phyloP scores from a whole-genome alignment of 1,284 basidiomycete genomes.

The Cryptococcus wingfieldii region DNA sequence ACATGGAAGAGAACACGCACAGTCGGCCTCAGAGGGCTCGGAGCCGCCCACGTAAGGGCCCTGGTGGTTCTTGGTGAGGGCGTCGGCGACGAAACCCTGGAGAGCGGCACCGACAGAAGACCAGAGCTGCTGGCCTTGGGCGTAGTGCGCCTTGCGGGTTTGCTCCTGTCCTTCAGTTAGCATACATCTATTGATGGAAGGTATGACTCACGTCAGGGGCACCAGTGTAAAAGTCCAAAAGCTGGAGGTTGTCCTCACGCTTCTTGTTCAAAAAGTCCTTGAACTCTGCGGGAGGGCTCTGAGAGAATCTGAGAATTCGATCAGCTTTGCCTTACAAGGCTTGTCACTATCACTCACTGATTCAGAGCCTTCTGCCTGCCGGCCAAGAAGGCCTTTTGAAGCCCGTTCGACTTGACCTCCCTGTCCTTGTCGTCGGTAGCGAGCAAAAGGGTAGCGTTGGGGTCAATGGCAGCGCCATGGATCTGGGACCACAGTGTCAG shows the following conservation, averaged over 20 bases:
- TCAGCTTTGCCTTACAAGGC: neutral
- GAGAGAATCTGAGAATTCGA: too few species aligned
- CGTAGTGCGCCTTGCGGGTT: conserved; percentile 29
- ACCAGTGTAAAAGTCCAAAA: conserved; percentile 46
- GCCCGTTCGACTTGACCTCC: conserved; percentile 48
- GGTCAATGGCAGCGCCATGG: conserved; percentile 58
- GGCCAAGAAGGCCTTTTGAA: conserved; percentile 51
- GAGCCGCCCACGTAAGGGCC: conserved; percentile 34
- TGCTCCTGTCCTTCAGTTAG: conserved; percentile 13
- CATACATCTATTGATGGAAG: neutral
- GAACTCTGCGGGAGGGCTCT: conserved; percentile 51
- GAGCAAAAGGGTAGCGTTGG: conserved; percentile 55
- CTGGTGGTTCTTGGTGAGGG: conserved; percentile 29
- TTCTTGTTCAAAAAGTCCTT: conserved; percentile 57
- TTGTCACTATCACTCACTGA: conserved; percentile 14
- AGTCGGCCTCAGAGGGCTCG: conserved; percentile 41
- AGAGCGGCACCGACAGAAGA: conserved; percentile 35
- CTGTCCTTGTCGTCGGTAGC: conserved; percentile 57
- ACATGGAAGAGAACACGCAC: conserved; percentile 20
- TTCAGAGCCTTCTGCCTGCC: conserved; percentile 51
- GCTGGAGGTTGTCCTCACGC: conserved; percentile 52
- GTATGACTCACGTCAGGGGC: conserved; percentile 27
- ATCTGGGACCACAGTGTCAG: conserved; percentile 39
- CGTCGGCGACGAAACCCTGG: conserved; percentile 37
- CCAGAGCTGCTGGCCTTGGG: conserved; percentile 35